phyloP scores from a whole-genome alignment of 2,329 filamentous ascomycete species.

The Apiospora malaysiana region DNA sequence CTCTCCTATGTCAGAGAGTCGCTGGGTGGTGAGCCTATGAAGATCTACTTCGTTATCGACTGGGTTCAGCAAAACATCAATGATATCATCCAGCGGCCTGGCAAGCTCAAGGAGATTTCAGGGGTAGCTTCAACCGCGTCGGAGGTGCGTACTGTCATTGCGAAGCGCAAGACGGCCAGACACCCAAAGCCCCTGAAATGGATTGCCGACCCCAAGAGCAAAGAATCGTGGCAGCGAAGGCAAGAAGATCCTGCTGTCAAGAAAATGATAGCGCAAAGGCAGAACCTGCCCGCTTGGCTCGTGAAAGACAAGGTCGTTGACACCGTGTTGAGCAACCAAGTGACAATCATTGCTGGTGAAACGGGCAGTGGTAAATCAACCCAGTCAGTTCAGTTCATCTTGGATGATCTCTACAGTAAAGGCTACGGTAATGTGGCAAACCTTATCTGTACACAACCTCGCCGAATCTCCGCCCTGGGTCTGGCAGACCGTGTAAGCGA shows the following conservation, averaged over 20 bases:
- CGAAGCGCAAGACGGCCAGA: slow-evolving; percentile 46
- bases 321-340: slow-evolving; percentile 78
- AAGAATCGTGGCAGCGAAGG: slow-evolving; percentile 71
- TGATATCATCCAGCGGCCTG: slow-evolving; percentile 82
- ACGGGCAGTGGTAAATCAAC: slow-evolving; percentile 97
- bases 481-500: slow-evolving; percentile 94
- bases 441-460: slow-evolving; percentile 94
- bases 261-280: slow-evolving; percentile 75
- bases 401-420: slow-evolving; percentile 85
- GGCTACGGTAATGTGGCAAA: slow-evolving; percentile 80
- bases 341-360: slow-evolving; percentile 96
- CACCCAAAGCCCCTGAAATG: slow-evolving; percentile 68
- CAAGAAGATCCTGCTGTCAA: slow-evolving; percentile 70
- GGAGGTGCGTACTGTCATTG: slow-evolving; percentile 49
- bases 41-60: slow-evolving; percentile 84
- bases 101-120: slow-evolving; percentile 82
- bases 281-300: slow-evolving; percentile 85
- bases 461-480: slow-evolving; percentile 91
- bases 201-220: slow-evolving; percentile 64
- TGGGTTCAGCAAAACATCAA: slow-evolving; percentile 90
- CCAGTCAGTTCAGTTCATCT: slow-evolving; percentile 92
- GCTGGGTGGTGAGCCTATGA: slow-evolving; percentile 84
- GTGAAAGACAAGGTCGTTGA: slow-evolving; percentile 77
- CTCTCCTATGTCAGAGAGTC: slow-evolving; percentile 73
- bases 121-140: slow-evolving; percentile 73